Evolutionary conservation across 768 basidiomycete genomes (phyloP), one percentile per base, ranked within the genome.

Genomic region (Leccinum longicurvipes): DNA sequence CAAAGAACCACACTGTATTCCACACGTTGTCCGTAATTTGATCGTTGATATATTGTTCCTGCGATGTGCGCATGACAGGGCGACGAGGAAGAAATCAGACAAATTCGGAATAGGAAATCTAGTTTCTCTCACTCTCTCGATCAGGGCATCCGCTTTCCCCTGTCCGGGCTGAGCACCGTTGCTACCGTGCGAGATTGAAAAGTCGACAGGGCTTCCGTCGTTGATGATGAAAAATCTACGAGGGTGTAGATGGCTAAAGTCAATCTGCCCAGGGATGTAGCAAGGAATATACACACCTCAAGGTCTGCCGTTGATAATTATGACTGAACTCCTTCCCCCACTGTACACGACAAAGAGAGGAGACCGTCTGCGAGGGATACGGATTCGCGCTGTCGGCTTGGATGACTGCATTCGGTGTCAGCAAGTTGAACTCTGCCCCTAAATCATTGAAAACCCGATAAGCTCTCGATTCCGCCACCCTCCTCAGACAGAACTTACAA

Each of bases 361-460:
- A n/a, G n/a, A n/a, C n/a, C n/a, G n/a, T 55, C 3, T 25, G 8
- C 3, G 39, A 19, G 6, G 54, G 54, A 31, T 39, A 55, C 8
- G 54, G 54, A 34, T 50, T 29, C n/a, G 54, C 39, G n/a, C 23
- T 21, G 31, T 54, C 54, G 15, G 47, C 12, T n/a, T 41, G 25
- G 2, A 54, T 50, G 7, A 14, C 11, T 11, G 54, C 54, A 50
- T 23, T 55, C 2, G 47, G 48, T 0, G 47, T 50, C 15, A 55
- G 39, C 17, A 55, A 39, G 36, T 55, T 55, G 17, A 55, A 55
- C 11, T 55, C 54, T 17, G 54, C 54, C 54, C 54, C 54, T 55
- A 25, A 6, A 24, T 39, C n/a, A 39, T 39, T 10, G n/a, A 39
- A 8, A 19, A 39, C n/a, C 4, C 36, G 36, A n/a, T 39, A 19